Base-by-base conservation (phyloP, 2,329 filamentous ascomycete genomes). In the Fusarium nanum region DNA sequence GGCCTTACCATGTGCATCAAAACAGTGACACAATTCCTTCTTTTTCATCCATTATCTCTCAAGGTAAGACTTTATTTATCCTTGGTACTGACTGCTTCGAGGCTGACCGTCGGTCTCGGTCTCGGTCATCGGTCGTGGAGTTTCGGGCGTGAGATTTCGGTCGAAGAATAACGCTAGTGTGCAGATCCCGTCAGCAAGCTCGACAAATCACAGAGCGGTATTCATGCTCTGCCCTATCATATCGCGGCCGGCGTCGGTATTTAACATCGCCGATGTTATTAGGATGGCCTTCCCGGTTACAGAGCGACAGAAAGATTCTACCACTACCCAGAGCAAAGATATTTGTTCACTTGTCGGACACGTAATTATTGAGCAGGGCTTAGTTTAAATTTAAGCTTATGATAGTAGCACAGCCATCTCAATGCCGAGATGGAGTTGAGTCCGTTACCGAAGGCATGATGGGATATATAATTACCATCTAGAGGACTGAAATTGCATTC, bases 361-460 rank as follows among this genome's bases (percentile, higher is more conserved):
- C 44, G 44, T 46, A 46, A 46, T 10, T 27, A 7, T 28, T 4
- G 5, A 13, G 4, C 44, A 46, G 10, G 44, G 22, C 44, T 46
- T 7, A 46, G 44, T 46, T 27, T 5, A 6, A 7, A 4, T 25
- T 27, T 27, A 46, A 46, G 44, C 44, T 28, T 46, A 46, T 25
- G 28, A 23, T 46, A 27, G 6, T 18, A 5, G 25, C 22, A n/a
- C 8, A 46, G 44, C 44, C 44, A 12, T 46, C 23, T 27, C 1
- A 46, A 0, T 27, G 22, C 14, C 22, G 25, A 46, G 16, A 37
- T 46, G 22, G 4, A 27, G 0, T 7, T 12, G 10, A 5, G 9
- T n/a, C 44, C 22, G 22, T 25, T 4, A n/a, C 44, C 22, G 12
- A 25, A 5, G 3, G 3, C 3, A 27, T 0, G 0, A 27, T 7